phyloP scores from a whole-genome alignment of 1,139 yeast species.

The Diutina rugosa region DNA sequence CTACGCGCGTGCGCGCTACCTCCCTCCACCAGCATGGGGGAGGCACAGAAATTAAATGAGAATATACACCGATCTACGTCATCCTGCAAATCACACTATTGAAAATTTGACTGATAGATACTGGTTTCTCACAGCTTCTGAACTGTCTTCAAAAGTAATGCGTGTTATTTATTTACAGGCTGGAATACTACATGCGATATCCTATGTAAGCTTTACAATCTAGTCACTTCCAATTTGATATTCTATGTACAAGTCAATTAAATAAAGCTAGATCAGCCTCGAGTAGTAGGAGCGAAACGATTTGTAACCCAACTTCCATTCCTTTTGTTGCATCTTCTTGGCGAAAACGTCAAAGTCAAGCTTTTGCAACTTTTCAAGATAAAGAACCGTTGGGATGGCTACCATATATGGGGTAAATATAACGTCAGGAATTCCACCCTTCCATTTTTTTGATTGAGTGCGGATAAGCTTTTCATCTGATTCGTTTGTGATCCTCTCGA shows the following conservation, averaged over 20 bases:
- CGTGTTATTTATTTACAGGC: neutral
- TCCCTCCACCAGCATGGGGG: neutral
- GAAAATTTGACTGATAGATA: too few relatives aligned
- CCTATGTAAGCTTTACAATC: neutral
- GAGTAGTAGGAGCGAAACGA: conserved; percentile 41
- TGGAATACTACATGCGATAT: neutral
- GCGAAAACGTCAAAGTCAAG: conserved; percentile 50
- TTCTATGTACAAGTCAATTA: neutral
- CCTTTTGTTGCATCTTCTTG: conserved; percentile 36
- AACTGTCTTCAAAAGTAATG: too few relatives aligned
- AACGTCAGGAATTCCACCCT: conserved; percentile 46
- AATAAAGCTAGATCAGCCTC: conserved; percentile 18
- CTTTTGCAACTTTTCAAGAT: conserved; percentile 46
- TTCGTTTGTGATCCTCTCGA: conserved; percentile 13
- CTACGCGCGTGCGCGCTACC: neutral
- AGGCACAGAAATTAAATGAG: neutral
- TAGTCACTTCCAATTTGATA: neutral
- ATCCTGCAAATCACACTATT: too few relatives aligned
- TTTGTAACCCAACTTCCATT: conserved; percentile 66
- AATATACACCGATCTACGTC: too few relatives aligned
- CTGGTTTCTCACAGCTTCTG: too few relatives aligned
- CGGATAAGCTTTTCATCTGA: conserved; percentile 19
- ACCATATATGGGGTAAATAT: conserved; percentile 56
- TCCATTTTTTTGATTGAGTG: conserved; percentile 25
- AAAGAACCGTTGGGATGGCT: conserved; percentile 53